Evolutionary conservation across 75 land plant genomes (phyloP), one percentile per base, ranked within the genome.

Genomic region (Larix kaempferi): DNA sequence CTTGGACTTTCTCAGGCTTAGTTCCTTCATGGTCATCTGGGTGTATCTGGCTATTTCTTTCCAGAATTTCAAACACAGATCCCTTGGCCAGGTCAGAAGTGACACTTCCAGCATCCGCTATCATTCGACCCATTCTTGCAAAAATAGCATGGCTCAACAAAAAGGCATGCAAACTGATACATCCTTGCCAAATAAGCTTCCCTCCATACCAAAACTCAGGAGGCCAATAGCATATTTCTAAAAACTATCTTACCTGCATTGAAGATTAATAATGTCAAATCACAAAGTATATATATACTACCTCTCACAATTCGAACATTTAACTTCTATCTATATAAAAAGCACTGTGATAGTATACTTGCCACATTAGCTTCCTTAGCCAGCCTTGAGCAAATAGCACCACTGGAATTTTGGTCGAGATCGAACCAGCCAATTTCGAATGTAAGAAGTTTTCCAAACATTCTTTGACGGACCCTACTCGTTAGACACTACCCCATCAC

Each of bases 391-490:
- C 88, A 88, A n/a, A 95, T 65, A 16, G 90, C 91, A 27, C 88
- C 92, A 63, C 86, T 88, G 8, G 88, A 78, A 76, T 95, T 91
- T 71, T 93, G 89, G 11, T 90, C 90, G 27, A 73, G 79, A 82
- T 95, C 98, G 64, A 91, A 95, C 95, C 95, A 95, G 3, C 91
- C 93, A 17, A 93, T 76, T 74, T 95, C 98, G 39, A 89, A 86
- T 0, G 81, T 83, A 37, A 95, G 79, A 11, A 95, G 80, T 33
- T 85, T 88, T 13, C 65, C 58, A 4, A 92, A 84, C 84, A 92
- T 83, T 57, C 57, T 78, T 78, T 90, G 91, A 14, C 95, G 21
- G 2, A 95, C 77, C 77, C 98, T 76, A 77, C 85, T 92, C 16
- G 93, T 89, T 33, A 95, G 71, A n/a, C 57, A 29, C 73, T 90